Evolutionary conservation across 2,329 filamentous ascomycete genomes (phyloP), one percentile per base, ranked within the genome.

Genomic region (Colletotrichum eremochloae): DNA sequence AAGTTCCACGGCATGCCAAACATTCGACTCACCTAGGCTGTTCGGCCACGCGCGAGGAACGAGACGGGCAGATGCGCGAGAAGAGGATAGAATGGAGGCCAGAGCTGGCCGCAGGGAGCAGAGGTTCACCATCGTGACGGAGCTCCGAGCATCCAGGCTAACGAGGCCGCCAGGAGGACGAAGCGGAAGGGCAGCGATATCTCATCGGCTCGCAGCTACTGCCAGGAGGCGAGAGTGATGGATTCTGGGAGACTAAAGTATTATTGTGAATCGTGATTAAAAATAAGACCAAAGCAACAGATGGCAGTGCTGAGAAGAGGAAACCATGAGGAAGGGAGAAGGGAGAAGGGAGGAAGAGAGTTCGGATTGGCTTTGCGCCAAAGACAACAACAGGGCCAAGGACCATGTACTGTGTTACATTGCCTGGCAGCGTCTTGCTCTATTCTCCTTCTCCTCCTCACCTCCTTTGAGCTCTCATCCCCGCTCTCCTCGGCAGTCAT

Each of bases 321-420:
- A 31, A 36, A 24, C 36, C 46, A 33, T 5, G 31, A 60, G n/a
- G 56, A 52, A 55, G 55, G 55, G 31, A 33, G 56, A n/a, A 53
- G 48, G 36, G 70, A 44, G 53, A n/a, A n/a, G 44, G n/a, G 46
- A 48, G 20, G 46, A 48, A 63, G 67, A 72, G 40, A 69, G 66
- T 70, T 44, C 40, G 70, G 66, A 72, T 72, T 69, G 70, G 62
- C 60, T 72, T 72, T 72, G 60, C 65, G 60, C 58, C 69, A 36
- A 58, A 36, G 33, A 65, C 52, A 60, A 55, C 65, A 63, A 60
- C 29, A 48, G 11, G 46, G 60, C 58, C 63, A 3, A 63, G 53
- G 53, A 33, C 42, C 33, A 55, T 42, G 69, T 63, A 18, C 53
- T 29, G 65, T 69, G 65, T 64, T 60, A 72, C 60, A 60, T 69